phyloP scores from a whole-genome alignment of 2,329 filamentous ascomycete genomes.

The Colletotrichum lentis region DNA sequence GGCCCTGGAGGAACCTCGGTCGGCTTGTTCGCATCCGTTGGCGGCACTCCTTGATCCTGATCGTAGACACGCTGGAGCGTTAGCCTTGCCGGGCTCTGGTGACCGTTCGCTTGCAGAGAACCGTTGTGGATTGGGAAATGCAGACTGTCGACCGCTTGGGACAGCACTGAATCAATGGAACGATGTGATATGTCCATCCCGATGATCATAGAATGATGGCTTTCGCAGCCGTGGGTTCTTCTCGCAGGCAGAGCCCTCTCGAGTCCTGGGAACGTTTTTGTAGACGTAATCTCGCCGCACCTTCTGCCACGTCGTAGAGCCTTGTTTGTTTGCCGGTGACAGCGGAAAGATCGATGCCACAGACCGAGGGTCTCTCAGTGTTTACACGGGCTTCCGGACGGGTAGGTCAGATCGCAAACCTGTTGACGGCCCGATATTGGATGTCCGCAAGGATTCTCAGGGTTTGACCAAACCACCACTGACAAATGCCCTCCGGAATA shows the following conservation, averaged over 20 bases:
- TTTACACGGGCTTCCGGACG: constrained; percentile 18
- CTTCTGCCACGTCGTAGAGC: background rate
- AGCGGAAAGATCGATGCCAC: constrained; percentile 34
- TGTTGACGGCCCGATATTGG: constrained; percentile 10
- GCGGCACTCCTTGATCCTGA: constrained; percentile 65
- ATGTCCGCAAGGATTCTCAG: background rate
- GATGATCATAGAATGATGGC: background rate
- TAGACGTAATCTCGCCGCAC: background rate
- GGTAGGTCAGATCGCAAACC: constrained; percentile 17
- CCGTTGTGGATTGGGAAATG: constrained; percentile 39
- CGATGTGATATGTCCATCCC: constrained; percentile 18
- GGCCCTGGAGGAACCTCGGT: constrained; percentile 55
- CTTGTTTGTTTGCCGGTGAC: constrained; percentile 40
- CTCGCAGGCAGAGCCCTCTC: too few relatives aligned
- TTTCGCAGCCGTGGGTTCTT: background rate
- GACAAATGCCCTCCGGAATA: background rate
- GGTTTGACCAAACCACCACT: background rate
- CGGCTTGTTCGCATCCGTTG: constrained; percentile 56
- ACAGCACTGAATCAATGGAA: constrained; percentile 28
- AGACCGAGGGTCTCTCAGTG: constrained; percentile 14
- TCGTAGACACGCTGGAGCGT: constrained; percentile 69
- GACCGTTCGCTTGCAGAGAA: constrained; percentile 47
- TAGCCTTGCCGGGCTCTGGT: constrained; percentile 66
- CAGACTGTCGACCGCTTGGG: constrained; percentile 36
- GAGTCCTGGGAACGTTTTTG: background rate